A percentile compares a stretch with the other conserved stretches of the same genome.
phyloP scores from a whole-genome alignment of 1,284 basidiomycete species.

The Boletellus deceptivus region DNA sequence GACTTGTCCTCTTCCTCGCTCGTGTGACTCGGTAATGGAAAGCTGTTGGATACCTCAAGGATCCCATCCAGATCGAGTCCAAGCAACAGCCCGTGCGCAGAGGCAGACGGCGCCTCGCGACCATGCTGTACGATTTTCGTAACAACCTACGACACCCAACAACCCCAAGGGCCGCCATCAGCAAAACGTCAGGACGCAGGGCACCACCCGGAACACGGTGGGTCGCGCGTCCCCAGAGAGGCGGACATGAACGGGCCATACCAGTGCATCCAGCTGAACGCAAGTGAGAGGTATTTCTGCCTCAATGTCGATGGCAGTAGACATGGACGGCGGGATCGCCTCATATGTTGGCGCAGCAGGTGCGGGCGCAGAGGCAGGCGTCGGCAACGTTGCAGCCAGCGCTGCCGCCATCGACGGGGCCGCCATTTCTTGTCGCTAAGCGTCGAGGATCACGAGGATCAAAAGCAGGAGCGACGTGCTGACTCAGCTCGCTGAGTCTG shows the following conservation, averaged over 20 bases:
- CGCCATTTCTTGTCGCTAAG: slow-evolving; percentile 37
- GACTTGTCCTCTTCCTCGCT: slow-evolving; percentile 77
- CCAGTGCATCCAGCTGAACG: slow-evolving; percentile 84
- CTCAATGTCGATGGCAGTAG: slow-evolving; percentile 88
- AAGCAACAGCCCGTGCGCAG: slow-evolving; percentile 82
- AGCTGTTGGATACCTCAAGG: slow-evolving; percentile 91
- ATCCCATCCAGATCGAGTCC: slow-evolving; percentile 91
- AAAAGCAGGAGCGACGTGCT: slow-evolving; percentile 4
- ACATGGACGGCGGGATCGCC: slow-evolving; percentile 84
- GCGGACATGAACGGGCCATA: slow-evolving; percentile 40
- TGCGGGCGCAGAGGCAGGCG: slow-evolving; percentile 54
- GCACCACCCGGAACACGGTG: neutral
- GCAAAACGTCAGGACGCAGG: neutral
- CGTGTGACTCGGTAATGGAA: slow-evolving; percentile 74
- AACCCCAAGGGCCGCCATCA: slow-evolving; percentile 11
- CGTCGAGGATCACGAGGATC: neutral
- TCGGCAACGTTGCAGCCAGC: slow-evolving; percentile 79
- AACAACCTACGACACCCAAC: slow-evolving; percentile 60
- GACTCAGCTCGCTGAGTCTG: slow-evolving; percentile 20
- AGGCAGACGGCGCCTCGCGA: slow-evolving; percentile 61
- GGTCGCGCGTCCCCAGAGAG: slow-evolving; percentile 3
- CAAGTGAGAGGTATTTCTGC: slow-evolving; percentile 75
- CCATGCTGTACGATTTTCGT: slow-evolving; percentile 92
- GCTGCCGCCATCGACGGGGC: slow-evolving; percentile 86
- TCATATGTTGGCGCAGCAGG: slow-evolving; percentile 69